phyloP scores from a whole-genome alignment of 176 grass and related monocot genomes.

The Triticum urartu region DNA sequence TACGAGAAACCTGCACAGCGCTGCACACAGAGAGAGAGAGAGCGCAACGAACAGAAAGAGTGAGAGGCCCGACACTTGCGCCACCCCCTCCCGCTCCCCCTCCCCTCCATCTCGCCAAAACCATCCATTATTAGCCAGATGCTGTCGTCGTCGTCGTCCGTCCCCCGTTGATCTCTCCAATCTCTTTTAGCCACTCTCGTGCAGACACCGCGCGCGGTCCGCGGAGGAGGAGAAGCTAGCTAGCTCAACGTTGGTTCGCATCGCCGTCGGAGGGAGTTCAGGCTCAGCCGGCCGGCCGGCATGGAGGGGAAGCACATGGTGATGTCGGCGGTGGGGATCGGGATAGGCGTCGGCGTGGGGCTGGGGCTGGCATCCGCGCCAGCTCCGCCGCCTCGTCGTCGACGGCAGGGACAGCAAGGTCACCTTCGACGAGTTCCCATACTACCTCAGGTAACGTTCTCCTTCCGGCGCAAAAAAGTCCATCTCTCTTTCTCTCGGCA shows the following conservation, averaged over 20 bases:
- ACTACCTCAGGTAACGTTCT: constrained; percentile 64
- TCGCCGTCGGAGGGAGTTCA: neutral
- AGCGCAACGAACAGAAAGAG: constrained; percentile 3
- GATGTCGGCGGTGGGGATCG: constrained; percentile 86
- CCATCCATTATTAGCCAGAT: constrained; percentile 17
- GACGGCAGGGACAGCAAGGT: constrained; percentile 62
- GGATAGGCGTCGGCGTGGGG: constrained; percentile 80
- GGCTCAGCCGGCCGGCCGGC: neutral
- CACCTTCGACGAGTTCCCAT: constrained; percentile 93
- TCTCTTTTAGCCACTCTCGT: neutral
- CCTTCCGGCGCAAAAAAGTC: neutral
- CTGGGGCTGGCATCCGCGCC: constrained; percentile 68
- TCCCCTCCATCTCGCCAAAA: constrained; percentile 25
- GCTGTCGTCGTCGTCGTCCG: neutral
- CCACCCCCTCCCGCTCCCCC: neutral
- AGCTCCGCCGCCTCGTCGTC: constrained; percentile 56
- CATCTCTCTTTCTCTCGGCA: too few species aligned
- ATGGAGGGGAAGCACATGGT: constrained; percentile 96
- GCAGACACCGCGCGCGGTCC: neutral
- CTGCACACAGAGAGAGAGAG: neutral
- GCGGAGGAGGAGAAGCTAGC: neutral
- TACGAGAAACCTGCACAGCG: constrained; percentile 29
- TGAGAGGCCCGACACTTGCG: neutral
- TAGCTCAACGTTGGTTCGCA: neutral
- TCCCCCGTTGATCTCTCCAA: neutral